Evolutionary conservation across 2,329 filamentous ascomycete species (phyloP).

Genomic region (Penicillium sp.): DNA sequence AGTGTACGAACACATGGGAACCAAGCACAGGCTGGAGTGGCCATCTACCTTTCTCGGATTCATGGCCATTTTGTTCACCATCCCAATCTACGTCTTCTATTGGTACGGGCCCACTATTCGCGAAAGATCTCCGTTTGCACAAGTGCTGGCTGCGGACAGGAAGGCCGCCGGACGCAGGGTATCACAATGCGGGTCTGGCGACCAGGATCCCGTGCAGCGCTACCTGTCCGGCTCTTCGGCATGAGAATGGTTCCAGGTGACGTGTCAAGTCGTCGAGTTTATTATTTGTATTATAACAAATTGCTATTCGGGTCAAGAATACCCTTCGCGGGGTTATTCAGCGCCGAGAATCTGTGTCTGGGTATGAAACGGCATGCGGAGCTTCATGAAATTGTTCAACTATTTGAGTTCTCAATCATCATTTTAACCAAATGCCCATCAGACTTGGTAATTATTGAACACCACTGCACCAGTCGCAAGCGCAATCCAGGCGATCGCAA

Average conservation of each 20-base stretch:
- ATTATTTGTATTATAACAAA: not conserved
- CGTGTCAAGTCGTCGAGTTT: not conserved
- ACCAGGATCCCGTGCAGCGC: slow-evolving; percentile 24
- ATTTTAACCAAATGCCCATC: no score
- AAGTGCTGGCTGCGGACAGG: slow-evolving; percentile 53
- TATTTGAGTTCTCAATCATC: no score
- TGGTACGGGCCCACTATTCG: slow-evolving; percentile 60
- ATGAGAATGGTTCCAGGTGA: not conserved
- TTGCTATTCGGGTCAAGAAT: not conserved
- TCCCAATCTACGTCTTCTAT: slow-evolving; percentile 66
- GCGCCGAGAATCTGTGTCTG: not conserved
- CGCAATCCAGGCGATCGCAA: no score
- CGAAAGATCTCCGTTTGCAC: slow-evolving; percentile 61
- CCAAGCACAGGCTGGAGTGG: slow-evolving; percentile 53
- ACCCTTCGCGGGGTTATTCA: not conserved
- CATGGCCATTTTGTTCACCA: slow-evolving; percentile 60
- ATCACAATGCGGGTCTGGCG: slow-evolving; percentile 27
- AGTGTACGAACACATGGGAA: slow-evolving; percentile 52
- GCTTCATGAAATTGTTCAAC: not conserved
- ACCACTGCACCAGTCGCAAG: no score
- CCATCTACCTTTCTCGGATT: slow-evolving; percentile 61
- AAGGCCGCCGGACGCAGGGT: slow-evolving; percentile 27
- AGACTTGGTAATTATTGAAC: no score
- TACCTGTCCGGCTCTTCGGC: slow-evolving; percentile 15
- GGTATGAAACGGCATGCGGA: not conserved